Evolutionary conservation across 768 basidiomycete species (phyloP).

Genomic region (Mycena olivaceomarginata): DNA sequence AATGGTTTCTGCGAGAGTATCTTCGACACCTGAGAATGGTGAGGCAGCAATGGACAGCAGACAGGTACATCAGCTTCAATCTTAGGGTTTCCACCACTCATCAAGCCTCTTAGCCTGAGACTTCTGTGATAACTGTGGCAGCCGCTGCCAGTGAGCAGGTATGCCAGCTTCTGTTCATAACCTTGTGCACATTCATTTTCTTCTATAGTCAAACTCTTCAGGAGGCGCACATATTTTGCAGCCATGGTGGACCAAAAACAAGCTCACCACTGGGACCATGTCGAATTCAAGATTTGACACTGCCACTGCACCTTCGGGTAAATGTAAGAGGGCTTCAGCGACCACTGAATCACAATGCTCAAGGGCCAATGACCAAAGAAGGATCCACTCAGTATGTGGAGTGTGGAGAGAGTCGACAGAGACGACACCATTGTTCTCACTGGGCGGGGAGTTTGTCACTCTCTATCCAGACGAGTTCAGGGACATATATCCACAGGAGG

Average conservation of each 20-base stretch:
- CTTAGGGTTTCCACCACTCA: background rate
- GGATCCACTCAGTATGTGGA: too few relatives aligned
- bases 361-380: too few relatives aligned
- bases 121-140: background rate
- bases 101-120: background rate
- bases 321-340: background rate
- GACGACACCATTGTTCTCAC: too few relatives aligned
- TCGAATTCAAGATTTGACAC: background rate
- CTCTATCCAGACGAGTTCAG: too few relatives aligned
- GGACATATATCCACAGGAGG: too few relatives aligned
- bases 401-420: too few relatives aligned
- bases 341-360: too few relatives aligned
- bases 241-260: background rate
- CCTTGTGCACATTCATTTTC: background rate
- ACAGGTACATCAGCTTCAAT: background rate
- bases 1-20: too few relatives aligned
- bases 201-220: background rate
- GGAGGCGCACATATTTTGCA: background rate
- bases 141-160: background rate
- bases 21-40: background rate
- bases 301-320: background rate
- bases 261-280: background rate
- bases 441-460: too few relatives aligned
- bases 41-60: background rate
- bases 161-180: background rate